Evolutionary conservation across 2,329 filamentous ascomycete genomes (phyloP).

Genomic region (Botrytis tulipae): DNA sequence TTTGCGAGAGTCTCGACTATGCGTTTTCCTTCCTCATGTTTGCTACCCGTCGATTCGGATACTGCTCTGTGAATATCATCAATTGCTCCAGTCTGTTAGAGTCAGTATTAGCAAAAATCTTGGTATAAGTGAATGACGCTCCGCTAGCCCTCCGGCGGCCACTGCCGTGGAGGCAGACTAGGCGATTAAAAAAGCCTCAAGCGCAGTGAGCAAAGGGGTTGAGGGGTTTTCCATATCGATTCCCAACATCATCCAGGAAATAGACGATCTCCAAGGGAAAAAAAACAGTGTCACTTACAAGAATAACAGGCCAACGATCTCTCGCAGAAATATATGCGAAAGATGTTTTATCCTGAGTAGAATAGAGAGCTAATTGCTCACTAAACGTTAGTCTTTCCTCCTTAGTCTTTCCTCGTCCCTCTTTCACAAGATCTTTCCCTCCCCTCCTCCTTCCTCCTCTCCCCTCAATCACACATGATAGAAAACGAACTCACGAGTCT

Average conservation of each 20-base stretch:
- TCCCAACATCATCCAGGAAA: neutral
- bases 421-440: neutral
- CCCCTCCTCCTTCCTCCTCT: neutral
- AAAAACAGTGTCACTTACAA: constrained; percentile 51
- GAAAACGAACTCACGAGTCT: constrained; percentile 59
- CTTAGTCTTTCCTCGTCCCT: neutral
- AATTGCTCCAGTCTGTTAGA: constrained; percentile 75
- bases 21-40: constrained; percentile 76
- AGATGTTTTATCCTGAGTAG: constrained; percentile 77
- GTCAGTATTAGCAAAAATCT: constrained; percentile 18
- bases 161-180: neutral
- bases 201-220: neutral
- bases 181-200: neutral
- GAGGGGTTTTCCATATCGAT: neutral
- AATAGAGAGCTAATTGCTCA: constrained; percentile 61
- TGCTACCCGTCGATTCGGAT: constrained; percentile 53
- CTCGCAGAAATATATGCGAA: constrained; percentile 84
- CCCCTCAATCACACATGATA: neutral
- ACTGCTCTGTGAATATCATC: constrained; percentile 87
- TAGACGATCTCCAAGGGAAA: neutral
- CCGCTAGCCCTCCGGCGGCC: neutral
- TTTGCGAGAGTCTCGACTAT: constrained; percentile 76
- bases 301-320: constrained; percentile 89
- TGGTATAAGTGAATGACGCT: neutral
- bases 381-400: neutral